Base-by-base conservation (phyloP, 768 basidiomycete genomes). In the Mycena polygramma region DNA sequence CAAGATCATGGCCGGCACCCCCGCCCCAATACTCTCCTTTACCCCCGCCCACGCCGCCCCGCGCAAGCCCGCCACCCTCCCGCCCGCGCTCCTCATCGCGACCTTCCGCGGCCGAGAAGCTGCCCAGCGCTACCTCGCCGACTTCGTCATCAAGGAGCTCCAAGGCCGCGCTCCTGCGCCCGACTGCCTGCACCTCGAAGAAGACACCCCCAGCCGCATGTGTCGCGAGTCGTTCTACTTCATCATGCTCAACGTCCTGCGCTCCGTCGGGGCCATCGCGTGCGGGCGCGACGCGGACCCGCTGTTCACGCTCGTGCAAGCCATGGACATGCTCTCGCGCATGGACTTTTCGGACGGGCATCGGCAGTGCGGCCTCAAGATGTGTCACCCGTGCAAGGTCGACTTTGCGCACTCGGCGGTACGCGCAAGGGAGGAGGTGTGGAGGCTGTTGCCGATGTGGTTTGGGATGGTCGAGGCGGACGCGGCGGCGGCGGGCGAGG, bases 141-240 rank as follows among this genome's bases (percentile, higher is more conserved):
- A 82, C 35, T 93, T 93, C 77, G 86, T 94, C 78, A 77, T 85
- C 1, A 78, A 76, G 13, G 87, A 91, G 51, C 85, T 94, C 26
- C 83, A 85, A 61, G 78, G 80, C 53, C 88, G 89, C 2, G 24
- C 75, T 2, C 85, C 89, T 0, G 85, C 91, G 7, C 66, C 77
- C 0, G 81, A 83, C 14, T 94, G 92, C 76, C 75, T 80, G 6
- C 83, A 88, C 77, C 76, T 76, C 26, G 76, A 83, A 19, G 71
- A 81, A 60, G 83, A 81, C 9, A 46, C 75, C 15, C 78, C 81
- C 2, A 81, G 82, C 63, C 66, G 81, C 39, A 73, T 79, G 59
- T 94, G 93, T 79, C 81, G 82, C 66, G 91, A 93, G 60, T 91
- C 92, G 17, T 92, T 92, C 79, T 91, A 93, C 79, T 92, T 90